Conservation (phyloP, 345 rosid species). For the Citrus unshiu region DNA sequence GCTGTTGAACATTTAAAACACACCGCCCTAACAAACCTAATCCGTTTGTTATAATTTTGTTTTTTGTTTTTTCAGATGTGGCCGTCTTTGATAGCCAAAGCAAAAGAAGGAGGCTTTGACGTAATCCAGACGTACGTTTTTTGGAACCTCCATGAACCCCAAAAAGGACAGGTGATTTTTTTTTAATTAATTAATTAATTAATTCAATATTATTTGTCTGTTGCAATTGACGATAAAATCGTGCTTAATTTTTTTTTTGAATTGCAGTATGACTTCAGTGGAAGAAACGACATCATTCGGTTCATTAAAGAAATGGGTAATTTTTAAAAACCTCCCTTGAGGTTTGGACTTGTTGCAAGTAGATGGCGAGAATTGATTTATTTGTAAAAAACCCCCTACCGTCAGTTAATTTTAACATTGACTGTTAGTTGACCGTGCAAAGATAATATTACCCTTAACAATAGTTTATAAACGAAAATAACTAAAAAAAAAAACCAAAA, state of each 20-base stretch:
- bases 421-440: too few species aligned
- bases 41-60: neutral
- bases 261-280: constrained; percentile 52
- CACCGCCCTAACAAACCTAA: neutral
- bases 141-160: constrained; percentile 63
- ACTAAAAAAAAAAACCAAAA: too few species aligned
- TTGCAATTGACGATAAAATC: neutral
- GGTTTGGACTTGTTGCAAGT: too few species aligned
- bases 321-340: too few species aligned
- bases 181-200: too few species aligned
- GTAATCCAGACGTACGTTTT: constrained; percentile 59
- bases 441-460: too few species aligned
- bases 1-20: neutral
- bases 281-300: constrained; percentile 36
- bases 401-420: too few species aligned
- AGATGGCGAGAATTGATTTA: too few species aligned
- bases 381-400: too few species aligned
- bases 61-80: constrained; percentile 41
- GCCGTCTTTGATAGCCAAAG: constrained; percentile 47
- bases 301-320: constrained; percentile 38
- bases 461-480: too few species aligned
- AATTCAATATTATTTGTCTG: too few species aligned
- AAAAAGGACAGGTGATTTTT: constrained; percentile 38
- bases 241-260: neutral
- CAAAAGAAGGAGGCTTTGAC: constrained; percentile 53